phyloP scores from a whole-genome alignment of 2,329 filamentous ascomycete genomes.

The Stromatinia cepivora region DNA sequence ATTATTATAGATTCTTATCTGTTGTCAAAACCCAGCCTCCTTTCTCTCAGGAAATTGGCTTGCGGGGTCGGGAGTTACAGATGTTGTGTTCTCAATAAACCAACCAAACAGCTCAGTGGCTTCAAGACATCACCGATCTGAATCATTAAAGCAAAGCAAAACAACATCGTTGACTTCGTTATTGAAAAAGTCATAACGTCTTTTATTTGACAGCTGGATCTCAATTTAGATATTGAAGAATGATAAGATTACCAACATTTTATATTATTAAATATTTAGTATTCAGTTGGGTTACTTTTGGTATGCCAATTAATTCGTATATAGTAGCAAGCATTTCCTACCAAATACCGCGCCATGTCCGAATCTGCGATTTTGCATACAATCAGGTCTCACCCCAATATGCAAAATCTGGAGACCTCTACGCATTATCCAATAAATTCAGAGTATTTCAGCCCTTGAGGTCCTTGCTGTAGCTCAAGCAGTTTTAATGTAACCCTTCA shows the following conservation, averaged over 20 bases:
- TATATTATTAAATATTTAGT: neutral
- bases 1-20: neutral
- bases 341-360: neutral
- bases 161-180: neutral
- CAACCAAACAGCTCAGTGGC: conserved; percentile 5
- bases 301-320: no score
- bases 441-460: conserved; percentile 3
- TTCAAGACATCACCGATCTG: conserved; percentile 2
- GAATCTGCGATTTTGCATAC: conserved; percentile 8
- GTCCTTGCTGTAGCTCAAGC: neutral
- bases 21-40: neutral
- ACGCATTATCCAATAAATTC: conserved; percentile 4
- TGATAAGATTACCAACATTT: neutral
- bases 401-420: neutral
- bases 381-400: conserved; percentile 13
- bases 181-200: neutral
- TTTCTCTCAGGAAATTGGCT: neutral
- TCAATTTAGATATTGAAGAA: neutral
- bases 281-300: neutral
- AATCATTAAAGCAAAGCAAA: neutral
- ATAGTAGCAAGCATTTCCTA: neutral
- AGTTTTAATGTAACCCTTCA: conserved; percentile 1
- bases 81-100: conserved; percentile 7
- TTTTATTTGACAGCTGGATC: neutral
- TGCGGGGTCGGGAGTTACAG: conserved; percentile 18